Base-by-base conservation (phyloP, 2,329 filamentous ascomycete species). In the Apiospora saccharicola region DNA sequence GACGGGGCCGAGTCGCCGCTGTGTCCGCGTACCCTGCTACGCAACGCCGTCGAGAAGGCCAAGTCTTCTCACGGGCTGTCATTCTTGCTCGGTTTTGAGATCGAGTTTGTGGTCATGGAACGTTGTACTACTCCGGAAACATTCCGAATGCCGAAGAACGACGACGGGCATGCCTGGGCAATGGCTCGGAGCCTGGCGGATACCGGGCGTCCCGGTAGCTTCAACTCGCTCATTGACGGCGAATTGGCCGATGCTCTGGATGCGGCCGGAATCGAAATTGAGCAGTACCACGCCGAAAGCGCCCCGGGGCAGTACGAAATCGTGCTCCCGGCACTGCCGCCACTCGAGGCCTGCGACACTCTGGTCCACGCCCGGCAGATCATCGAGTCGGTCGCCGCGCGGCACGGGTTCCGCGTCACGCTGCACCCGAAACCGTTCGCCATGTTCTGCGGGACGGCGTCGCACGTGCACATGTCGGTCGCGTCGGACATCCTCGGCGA, bases 271-370 rank as follows among this genome's bases (percentile, higher is more conserved):
- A 92, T 96, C 69, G 82, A 89, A 41, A 83, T 95, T 12, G 90
- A 94, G 74, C 90, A 94, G 81, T 88, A 94, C 77, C 94, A 97
- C 76, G 85, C 94, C 0, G 94, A 96, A 80, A 90, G 89, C 57
- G 90, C 91, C 0, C 86, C 88, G 0, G 93, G 93, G 0, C 94
- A 96, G 79, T 96, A 93, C 80, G 93, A 96, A 80, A 89, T 97
- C 71, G 85, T 95, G 1, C 86, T 96, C 0, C 88, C 92, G 0
- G 88, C 91, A 0, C 84, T 86, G 0, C 82, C 89, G 0, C 90
- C 93, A 0, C 81, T 96, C 0, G 83, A 89, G 53, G 93, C 94
- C 0, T 89, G 94, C 41, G 94, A 96, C 79, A 88, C 86, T 0
- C 86, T 97, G 0, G 83, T 95, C 7, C 92, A 92, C 78, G 87